Base-by-base conservation (phyloP, 2,329 filamentous ascomycete genomes). In the Xylaria sp. region DNA sequence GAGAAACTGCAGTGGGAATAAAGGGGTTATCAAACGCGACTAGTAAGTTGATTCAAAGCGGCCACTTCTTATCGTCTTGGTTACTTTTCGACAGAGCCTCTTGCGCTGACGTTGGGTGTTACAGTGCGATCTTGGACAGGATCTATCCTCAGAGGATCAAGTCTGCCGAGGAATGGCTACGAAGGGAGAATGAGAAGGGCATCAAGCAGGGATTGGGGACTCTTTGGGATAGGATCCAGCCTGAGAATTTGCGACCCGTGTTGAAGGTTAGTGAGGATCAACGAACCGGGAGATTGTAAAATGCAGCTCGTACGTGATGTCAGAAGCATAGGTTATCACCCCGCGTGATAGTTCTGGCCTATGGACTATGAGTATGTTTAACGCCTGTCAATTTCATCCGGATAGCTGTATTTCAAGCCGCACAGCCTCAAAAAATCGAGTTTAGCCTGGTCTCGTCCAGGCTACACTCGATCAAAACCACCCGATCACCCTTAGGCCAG, bases 81-180 rank as follows among this genome's bases (percentile, higher is more conserved):
- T 1, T 5, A 2, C 5, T 4, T 49, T 49, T 13, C 4, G 28
- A 28, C 2, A 28, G 20, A 13, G 46, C 3, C 1, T 13, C 18
- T 46, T 18, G 18, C 7, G 15, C 39, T 55, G 39, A 46, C 41
- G 1, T 46, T 31, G 5, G 20, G 8, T 58, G 13, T 18, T 31
- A 39, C 23, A 58, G 56, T 72, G 77, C 72, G 15, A 69, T 87
- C 20, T 75, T 88, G 51, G 86, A 88, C 72, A 80, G 84, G 75
- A 87, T 88, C 58, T 80, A 84, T 73, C 86, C 86, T 0, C 73
- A 73, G 1, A 78, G 86, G n/a, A 83, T 86, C 64, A 81, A 75
- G 73, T 83, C 77, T 41, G 83, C 80, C 0, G 84, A 86, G 72
- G 82, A 87, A 69, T 88, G 83, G 79, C 83, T 88, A 56, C 69